Conservation (phyloP, 768 basidiomycete genomes). For the Mycena vitilis region DNA sequence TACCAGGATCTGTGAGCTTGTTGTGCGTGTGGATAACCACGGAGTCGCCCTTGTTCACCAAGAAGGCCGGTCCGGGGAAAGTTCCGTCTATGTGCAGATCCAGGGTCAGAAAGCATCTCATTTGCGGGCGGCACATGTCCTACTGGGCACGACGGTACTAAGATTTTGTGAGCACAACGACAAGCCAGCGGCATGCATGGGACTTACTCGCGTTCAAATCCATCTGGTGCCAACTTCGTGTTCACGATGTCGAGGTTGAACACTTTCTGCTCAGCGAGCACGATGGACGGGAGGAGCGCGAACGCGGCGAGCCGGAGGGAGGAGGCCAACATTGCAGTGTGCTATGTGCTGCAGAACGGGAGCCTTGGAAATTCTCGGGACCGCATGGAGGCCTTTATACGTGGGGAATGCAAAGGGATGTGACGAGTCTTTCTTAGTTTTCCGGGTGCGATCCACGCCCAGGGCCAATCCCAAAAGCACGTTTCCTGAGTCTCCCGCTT, state of each 20-base stretch:
- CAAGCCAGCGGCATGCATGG: no score
- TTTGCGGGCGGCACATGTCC: no score
- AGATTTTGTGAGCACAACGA: not conserved
- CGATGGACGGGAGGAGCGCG: conserved; percentile 26
- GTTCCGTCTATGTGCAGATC: conserved; percentile 38
- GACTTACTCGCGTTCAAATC: conserved; percentile 33
- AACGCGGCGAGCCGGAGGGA: conserved; percentile 28
- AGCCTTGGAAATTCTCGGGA: conserved; percentile 19
- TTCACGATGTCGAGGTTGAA: conserved; percentile 38
- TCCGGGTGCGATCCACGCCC: no score
- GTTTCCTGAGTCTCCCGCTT: no score
- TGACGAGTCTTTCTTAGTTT: no score
- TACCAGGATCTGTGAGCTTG: conserved; percentile 40
- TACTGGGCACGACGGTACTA: conserved; percentile 42
- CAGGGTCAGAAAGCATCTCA: no score
- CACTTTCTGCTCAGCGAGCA: conserved; percentile 6
- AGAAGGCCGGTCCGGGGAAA: conserved; percentile 45
- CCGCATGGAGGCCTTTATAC: conserved; percentile 19
- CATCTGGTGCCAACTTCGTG: conserved; percentile 34
- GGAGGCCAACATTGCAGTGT: conserved; percentile 27
- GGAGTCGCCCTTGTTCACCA: conserved; percentile 41
- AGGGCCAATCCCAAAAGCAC: no score
- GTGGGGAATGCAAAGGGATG: no score
- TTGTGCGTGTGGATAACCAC: conserved; percentile 45
- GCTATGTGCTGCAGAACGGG: no score